Conservation (phyloP, 345 rosid genomes). For the Euphorbia lathyris region DNA sequence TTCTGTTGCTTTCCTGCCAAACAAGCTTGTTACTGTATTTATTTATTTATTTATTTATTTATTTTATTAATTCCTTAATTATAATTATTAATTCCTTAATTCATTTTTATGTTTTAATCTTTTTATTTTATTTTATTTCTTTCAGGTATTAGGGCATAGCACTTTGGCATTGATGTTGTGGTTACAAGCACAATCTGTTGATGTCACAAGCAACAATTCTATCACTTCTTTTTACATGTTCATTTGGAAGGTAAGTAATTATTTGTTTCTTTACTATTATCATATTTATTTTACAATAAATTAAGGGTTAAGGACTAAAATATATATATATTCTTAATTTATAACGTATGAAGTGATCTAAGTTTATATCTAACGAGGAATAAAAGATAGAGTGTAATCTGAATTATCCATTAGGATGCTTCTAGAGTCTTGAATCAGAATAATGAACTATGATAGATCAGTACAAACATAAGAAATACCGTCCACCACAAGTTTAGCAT, state of each 20-base stretch:
- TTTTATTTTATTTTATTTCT: neutral
- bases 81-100: neutral
- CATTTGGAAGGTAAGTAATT: slow-evolving; percentile 37
- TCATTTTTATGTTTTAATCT: neutral
- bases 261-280: neutral
- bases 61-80: neutral
- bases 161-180: slow-evolving; percentile 24
- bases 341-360: too few relatives aligned
- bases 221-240: slow-evolving; percentile 33
- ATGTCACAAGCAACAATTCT: slow-evolving; percentile 23
- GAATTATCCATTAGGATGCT: too few relatives aligned
- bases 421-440: too few relatives aligned
- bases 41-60: too few relatives aligned
- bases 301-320: too few relatives aligned
- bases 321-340: too few relatives aligned
- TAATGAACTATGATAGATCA: too few relatives aligned
- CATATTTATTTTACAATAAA: neutral
- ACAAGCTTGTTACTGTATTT: slow-evolving; percentile 27
- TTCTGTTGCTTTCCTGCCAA: slow-evolving; percentile 8
- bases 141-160: slow-evolving; percentile 29
- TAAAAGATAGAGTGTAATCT: too few relatives aligned
- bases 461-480: too few relatives aligned
- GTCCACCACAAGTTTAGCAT: too few relatives aligned
- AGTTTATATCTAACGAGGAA: too few relatives aligned
- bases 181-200: slow-evolving; percentile 25